Base-by-base conservation (phyloP, 2,329 filamentous ascomycete genomes). In the Colletotrichum musae region DNA sequence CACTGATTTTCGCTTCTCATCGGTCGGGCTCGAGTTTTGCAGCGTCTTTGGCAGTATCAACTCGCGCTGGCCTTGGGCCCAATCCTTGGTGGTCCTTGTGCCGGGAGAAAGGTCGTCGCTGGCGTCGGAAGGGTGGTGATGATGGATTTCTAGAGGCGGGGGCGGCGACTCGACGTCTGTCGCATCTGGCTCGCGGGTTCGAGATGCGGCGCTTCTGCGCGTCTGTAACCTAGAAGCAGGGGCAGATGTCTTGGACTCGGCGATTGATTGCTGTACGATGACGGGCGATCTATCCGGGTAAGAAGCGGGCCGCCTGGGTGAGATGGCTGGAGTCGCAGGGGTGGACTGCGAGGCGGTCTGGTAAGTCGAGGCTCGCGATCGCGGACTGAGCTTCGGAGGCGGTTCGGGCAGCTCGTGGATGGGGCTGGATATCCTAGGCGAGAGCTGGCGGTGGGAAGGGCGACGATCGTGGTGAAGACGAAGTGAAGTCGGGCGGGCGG, bases 1-100 rank as follows among this genome's bases (percentile, higher is more conserved):
- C 76, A 76, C 75, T 75, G 76, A 76, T 62, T 74, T 73, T 71
- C 82, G 83, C 76, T 80, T 84, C 68, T 88, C 87, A 84, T 88
- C 84, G 64, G 85, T 76, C 64, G 80, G 76, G 52, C 79, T 82
- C 43, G 77, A 74, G 50, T 78, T 76, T 36, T 66, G 61, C 51
- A 84, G 73, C 18, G 82, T 76, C 73, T 85, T 87, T 72, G 84
- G 82, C 61, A 84, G 75, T 58, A 85, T 75, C 64, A 86, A 77
- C 73, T 87, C 85, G 60, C 84, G 83, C 75, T 85, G 85, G 64
- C 82, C 84, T 43, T 80, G 80, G 64, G 77, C 74, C 74, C 75
- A 77, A 53, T 81, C 79, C 69, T 77, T 78, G 58, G 77, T 77
- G 36, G 76, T 73, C 71, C 73, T 75, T 66, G 79, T 79, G 65